Percentiles rank a stretch among this genome's conserved stretches.
Conservation (phyloP, 106 monocot genomes). For the Dendrobium officinale region DNA sequence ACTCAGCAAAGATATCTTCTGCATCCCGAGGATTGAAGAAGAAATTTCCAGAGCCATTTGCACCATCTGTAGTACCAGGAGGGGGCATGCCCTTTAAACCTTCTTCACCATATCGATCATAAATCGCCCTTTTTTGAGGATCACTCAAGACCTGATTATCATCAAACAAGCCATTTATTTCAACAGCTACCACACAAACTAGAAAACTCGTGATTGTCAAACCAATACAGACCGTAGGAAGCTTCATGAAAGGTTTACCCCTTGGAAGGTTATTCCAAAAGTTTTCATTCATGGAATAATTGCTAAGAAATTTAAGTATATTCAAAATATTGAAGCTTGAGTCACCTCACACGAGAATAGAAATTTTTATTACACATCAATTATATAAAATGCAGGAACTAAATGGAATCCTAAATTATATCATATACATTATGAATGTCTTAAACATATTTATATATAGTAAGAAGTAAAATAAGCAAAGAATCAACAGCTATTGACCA, state of each 20-base stretch:
- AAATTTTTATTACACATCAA: not conserved
- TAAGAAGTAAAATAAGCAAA: no score
- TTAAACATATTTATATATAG: no score
- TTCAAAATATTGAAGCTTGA: not conserved
- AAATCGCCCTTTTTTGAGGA: conserved; percentile 40
- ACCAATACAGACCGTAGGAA: no score
- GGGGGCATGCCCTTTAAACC: conserved; percentile 40
- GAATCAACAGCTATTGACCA: no score
- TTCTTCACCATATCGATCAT: conserved; percentile 62
- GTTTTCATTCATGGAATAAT: not conserved
- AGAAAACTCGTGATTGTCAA: not conserved
- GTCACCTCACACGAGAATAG: not conserved
- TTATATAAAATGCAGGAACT: no score
- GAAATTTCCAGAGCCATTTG: conserved; percentile 2
- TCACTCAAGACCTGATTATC: conserved; percentile 44
- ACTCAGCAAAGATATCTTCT: conserved; percentile 44
- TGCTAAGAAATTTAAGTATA: not conserved
- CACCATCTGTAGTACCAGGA: conserved; percentile 9
- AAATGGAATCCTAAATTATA: no score
- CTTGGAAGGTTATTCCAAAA: not conserved
- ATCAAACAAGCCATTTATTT: not conserved
- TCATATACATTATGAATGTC: no score
- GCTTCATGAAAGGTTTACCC: no score
- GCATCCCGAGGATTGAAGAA: conserved; percentile 29
- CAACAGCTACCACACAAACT: not conserved